Percentiles rank a stretch among this genome's conserved stretches.
Conservation (phyloP, 139 green algal species). For the Chlamydomonas sp. region DNA sequence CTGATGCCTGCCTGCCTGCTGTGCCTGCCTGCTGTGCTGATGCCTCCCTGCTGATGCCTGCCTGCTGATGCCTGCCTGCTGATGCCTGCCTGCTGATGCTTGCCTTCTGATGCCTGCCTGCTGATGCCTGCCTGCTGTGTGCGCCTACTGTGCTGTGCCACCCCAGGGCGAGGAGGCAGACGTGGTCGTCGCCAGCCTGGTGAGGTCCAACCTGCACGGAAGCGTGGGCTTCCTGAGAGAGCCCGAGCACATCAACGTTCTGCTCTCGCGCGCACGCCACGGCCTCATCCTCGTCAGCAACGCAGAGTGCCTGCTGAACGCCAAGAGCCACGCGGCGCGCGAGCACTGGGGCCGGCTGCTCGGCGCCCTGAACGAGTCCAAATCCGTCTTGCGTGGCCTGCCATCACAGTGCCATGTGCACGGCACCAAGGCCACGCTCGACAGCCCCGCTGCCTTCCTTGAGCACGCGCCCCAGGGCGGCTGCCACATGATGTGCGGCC, state of each 20-base stretch:
- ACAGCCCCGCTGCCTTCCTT: constrained; percentile 26
- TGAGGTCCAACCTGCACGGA: constrained; percentile 59
- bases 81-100: no score
- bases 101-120: no score
- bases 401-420: constrained; percentile 49
- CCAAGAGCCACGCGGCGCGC: constrained; percentile 21
- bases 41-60: no score
- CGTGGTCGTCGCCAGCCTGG: constrained; percentile 61
- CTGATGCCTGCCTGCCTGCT: no score
- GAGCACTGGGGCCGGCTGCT: constrained; percentile 28
- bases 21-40: no score
- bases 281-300: constrained; percentile 72
- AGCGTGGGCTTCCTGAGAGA: constrained; percentile 62
- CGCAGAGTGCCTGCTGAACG: constrained; percentile 32
- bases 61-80: no score
- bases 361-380: constrained; percentile 22
- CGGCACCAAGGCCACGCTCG: constrained; percentile 6
- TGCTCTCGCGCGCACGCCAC: constrained; percentile 63
- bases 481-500: constrained; percentile 43
- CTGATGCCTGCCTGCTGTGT: no score
- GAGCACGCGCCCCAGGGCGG: constrained; percentile 38
- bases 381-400: constrained; percentile 25
- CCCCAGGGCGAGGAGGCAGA: constrained; percentile 71
- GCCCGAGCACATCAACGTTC: constrained; percentile 70
- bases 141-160: no score